A percentile compares a stretch with the other conserved stretches of the same genome.
These are phyloP conservation scores for Fusarium sp. DNA, from an alignment of 2,329 filamentous ascomycete species.

Conservation along the genomic window DNA sequence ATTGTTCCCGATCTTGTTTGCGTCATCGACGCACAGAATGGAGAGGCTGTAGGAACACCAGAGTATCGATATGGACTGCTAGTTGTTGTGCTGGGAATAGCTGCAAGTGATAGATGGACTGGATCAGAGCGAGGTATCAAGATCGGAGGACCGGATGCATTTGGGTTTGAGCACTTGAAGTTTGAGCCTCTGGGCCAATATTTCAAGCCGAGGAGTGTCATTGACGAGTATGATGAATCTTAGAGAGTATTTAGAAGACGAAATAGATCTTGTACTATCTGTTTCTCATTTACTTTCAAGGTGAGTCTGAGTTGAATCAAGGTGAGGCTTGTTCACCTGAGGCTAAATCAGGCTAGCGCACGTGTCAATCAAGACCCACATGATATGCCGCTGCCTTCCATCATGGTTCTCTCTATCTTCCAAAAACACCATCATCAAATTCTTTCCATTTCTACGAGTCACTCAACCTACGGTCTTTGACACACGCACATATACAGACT, in stretches of 20 bases:
- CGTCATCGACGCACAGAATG: constrained; percentile 66
- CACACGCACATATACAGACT: neutral
- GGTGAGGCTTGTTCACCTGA: constrained; percentile 21
- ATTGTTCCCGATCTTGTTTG: constrained; percentile 68
- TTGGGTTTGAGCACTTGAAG: constrained; percentile 60
- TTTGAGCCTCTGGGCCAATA: constrained; percentile 62
- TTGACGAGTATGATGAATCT: constrained; percentile 58
- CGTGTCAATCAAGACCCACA: neutral
- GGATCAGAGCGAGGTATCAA: constrained; percentile 58
- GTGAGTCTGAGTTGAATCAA: neutral
- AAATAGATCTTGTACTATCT: neutral
- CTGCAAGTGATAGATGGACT: constrained; percentile 59
- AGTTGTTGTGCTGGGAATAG: constrained; percentile 61
- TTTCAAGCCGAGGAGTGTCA: constrained; percentile 62
- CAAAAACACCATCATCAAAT: constrained; percentile 3
- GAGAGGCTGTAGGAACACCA: constrained; percentile 66
- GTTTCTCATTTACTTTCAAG: neutral
- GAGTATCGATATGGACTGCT: constrained; percentile 66
- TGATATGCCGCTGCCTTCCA: constrained; percentile 18
- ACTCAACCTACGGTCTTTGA: neutral
- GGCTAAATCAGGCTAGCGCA: constrained; percentile 1
- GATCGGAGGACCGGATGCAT: constrained; percentile 61
- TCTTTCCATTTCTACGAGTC: neutral
- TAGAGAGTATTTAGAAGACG: neutral
- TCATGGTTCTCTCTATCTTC: constrained; percentile 22